Conservation (phyloP, 2,329 filamentous ascomycete genomes). For the Coniella lustricola region DNA sequence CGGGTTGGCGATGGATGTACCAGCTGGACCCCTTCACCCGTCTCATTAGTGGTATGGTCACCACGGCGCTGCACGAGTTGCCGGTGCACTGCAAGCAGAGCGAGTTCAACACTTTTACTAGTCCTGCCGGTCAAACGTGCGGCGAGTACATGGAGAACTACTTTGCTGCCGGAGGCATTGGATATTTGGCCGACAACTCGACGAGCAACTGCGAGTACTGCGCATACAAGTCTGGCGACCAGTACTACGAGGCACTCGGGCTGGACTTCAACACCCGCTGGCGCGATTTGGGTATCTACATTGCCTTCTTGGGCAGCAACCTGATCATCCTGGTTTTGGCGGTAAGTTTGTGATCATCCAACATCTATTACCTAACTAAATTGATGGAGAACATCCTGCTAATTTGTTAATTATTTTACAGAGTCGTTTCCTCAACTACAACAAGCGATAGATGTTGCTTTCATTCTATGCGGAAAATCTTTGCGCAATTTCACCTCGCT, state of each 20-base stretch:
- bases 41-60: slow-evolving; percentile 72
- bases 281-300: slow-evolving; percentile 75
- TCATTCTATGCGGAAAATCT: too few relatives aligned
- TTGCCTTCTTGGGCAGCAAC: slow-evolving; percentile 72
- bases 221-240: slow-evolving; percentile 69
- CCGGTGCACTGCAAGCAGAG: slow-evolving; percentile 50
- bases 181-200: slow-evolving; percentile 62
- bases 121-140: slow-evolving; percentile 60
- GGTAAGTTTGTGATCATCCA: slow-evolving; percentile 34
- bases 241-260: slow-evolving; percentile 66
- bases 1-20: slow-evolving; percentile 79
- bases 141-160: slow-evolving; percentile 69
- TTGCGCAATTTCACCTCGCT: too few relatives aligned
- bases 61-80: slow-evolving; percentile 64
- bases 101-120: slow-evolving; percentile 63
- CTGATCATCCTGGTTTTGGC: slow-evolving; percentile 52
- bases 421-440: slow-evolving; percentile 48
- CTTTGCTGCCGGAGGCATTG: slow-evolving; percentile 59
- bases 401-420: slow-evolving; percentile 20
- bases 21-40: slow-evolving; percentile 78
- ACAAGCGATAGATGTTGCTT: slow-evolving; percentile 33
- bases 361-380: background rate
- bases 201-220: slow-evolving; percentile 72
- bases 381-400: background rate
- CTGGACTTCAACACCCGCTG: slow-evolving; percentile 64